Percentiles rank a stretch among this genome's conserved stretches.
phyloP scores from a whole-genome alignment of 768 basidiomycete genomes.

The Grammothele lineata region DNA sequence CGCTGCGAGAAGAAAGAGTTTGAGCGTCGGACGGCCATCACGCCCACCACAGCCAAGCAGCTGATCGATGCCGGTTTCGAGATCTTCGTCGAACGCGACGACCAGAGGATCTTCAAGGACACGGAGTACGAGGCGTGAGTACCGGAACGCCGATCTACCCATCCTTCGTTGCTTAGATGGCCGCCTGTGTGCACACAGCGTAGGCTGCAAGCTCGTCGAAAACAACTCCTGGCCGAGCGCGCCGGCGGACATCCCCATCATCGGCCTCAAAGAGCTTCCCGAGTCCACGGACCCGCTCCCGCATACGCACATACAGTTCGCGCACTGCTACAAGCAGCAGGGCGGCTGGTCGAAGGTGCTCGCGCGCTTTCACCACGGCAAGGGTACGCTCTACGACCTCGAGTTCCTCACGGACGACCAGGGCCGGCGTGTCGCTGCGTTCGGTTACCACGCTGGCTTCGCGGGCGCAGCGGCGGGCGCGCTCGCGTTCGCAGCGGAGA shows the following conservation, averaged over 20 bases:
- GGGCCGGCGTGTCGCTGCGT: slow-evolving; percentile 93
- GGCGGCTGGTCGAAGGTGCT: slow-evolving; percentile 89
- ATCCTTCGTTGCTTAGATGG: not conserved
- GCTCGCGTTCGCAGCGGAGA: slow-evolving; percentile 70
- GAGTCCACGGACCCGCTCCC: slow-evolving; percentile 75
- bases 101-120: slow-evolving; percentile 92
- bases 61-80: slow-evolving; percentile 89
- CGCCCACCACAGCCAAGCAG: slow-evolving; percentile 84
- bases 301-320: slow-evolving; percentile 97
- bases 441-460: slow-evolving; percentile 97
- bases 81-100: slow-evolving; percentile 88
- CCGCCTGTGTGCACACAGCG: slow-evolving; percentile 42
- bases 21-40: slow-evolving; percentile 89
- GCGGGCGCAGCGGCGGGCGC: slow-evolving; percentile 95
- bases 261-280: slow-evolving; percentile 96
- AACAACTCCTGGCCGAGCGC: slow-evolving; percentile 90
- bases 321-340: slow-evolving; percentile 96
- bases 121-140: slow-evolving; percentile 89
- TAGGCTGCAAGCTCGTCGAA: slow-evolving; percentile 82
- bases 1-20: slow-evolving; percentile 97
- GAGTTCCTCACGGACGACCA: slow-evolving; percentile 87
- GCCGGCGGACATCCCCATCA: slow-evolving; percentile 69
- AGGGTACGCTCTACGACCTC: slow-evolving; percentile 87
- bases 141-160: not conserved
- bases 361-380: slow-evolving; percentile 77